Evolutionary conservation across 768 basidiomycete species (phyloP).

Genomic region (Cystofilobasidium macerans): DNA sequence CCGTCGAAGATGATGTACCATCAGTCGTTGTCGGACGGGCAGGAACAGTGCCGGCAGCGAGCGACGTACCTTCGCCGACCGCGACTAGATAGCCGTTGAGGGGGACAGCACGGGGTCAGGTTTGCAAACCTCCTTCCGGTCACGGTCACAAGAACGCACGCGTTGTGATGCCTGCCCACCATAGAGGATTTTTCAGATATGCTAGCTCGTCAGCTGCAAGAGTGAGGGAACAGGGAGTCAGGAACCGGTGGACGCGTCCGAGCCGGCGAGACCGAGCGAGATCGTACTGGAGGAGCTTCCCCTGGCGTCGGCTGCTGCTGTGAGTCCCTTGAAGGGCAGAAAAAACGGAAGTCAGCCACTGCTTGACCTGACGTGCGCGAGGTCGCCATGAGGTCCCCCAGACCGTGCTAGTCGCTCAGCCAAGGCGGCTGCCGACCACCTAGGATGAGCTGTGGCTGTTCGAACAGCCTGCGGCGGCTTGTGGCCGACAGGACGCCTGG

Average conservation of each 20-base stretch:
- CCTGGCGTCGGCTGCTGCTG: slow-evolving; percentile 12
- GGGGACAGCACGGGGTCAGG: not conserved
- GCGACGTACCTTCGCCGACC: slow-evolving; percentile 66
- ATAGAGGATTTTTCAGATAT: slow-evolving; percentile 82
- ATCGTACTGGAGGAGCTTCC: slow-evolving; percentile 17
- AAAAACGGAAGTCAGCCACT: no score
- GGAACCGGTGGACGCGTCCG: not conserved
- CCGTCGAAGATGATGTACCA: no score
- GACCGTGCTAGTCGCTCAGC: no score
- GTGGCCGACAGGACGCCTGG: no score
- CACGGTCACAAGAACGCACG: slow-evolving; percentile 65
- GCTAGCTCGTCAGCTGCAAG: slow-evolving; percentile 64
- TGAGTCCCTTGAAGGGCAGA: slow-evolving; percentile 18
- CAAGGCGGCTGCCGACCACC: no score
- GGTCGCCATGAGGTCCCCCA: no score
- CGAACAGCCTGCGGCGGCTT: no score
- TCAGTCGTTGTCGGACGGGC: no score
- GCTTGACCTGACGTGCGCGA: no score
- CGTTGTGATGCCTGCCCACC: slow-evolving; percentile 93
- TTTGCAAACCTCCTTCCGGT: not conserved
- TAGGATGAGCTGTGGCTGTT: no score
- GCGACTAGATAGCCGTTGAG: slow-evolving; percentile 51
- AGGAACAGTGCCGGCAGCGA: no score
- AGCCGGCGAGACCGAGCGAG: not conserved
- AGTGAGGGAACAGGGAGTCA: not conserved